Conservation (phyloP, 345 rosid species). For the Moricandia arvensis region DNA sequence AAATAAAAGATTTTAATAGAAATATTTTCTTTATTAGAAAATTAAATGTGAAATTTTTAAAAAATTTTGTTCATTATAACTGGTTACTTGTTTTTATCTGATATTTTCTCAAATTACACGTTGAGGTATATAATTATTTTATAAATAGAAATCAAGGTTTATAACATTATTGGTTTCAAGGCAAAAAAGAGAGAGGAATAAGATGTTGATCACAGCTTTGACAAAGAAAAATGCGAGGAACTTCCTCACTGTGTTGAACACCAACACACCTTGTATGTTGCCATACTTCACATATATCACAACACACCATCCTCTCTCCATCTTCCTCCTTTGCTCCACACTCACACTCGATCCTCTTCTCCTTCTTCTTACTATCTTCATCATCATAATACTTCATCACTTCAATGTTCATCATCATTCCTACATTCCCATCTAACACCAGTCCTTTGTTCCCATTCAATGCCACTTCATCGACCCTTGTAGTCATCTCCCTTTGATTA, state of each 20-base stretch:
- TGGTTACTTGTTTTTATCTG: not conserved
- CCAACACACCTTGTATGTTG: constrained; percentile 79
- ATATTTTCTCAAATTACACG: not conserved
- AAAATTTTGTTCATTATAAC: not conserved
- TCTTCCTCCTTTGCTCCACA: constrained; percentile 84
- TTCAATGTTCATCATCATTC: constrained; percentile 35
- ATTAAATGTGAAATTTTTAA: too few relatives aligned
- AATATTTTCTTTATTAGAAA: too few relatives aligned
- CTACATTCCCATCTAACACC: constrained; percentile 48
- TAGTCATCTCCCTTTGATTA: constrained; percentile 3
- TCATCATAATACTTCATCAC: constrained; percentile 24
- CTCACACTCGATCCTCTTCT: constrained; percentile 46
- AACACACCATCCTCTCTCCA: constrained; percentile 74
- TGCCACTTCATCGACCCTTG: constrained; percentile 41
- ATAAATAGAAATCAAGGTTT: not conserved
- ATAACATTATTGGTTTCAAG: constrained; percentile 31
- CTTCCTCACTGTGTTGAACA: constrained; percentile 61
- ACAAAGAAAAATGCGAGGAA: constrained; percentile 80
- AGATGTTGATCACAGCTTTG: constrained; percentile 78
- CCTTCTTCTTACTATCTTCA: constrained; percentile 40
- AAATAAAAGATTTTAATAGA: too few relatives aligned
- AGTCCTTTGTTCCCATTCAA: constrained; percentile 46
- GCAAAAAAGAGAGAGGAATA: constrained; percentile 51
- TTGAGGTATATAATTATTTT: not conserved
- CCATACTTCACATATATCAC: constrained; percentile 92